phyloP scores from a whole-genome alignment of 176 grass and related monocot species.

The Hsuehochloa calcarea region DNA sequence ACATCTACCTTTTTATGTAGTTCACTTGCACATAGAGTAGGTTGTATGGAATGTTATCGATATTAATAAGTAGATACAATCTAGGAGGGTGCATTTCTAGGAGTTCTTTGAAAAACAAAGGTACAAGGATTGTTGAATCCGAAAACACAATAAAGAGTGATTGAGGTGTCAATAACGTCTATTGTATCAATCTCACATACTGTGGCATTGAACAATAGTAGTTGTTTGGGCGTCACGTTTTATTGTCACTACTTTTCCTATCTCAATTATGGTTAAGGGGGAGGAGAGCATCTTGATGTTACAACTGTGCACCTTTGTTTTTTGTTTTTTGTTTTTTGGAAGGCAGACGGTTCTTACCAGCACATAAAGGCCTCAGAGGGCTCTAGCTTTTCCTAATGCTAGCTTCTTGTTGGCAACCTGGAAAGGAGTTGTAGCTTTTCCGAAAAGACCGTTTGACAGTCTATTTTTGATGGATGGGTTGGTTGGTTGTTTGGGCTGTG shows the following conservation, averaged over 20 bases:
- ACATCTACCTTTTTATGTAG: not conserved
- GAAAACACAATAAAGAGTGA: not conserved
- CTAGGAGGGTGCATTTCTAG: not conserved
- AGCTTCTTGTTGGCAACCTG: too few relatives aligned
- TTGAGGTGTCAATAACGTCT: not conserved
- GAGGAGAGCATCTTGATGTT: too few relatives aligned
- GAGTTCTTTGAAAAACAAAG: not conserved
- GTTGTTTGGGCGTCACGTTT: not conserved
- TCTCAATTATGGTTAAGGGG: not conserved
- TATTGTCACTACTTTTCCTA: not conserved
- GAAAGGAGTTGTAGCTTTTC: too few relatives aligned
- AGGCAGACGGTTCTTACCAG: too few relatives aligned
- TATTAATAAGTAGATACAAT: not conserved
- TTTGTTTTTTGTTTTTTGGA: too few relatives aligned
- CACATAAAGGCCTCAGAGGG: too few relatives aligned
- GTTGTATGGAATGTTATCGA: not conserved
- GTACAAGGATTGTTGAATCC: not conserved
- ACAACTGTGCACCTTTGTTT: too few relatives aligned
- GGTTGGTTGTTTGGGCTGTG: too few relatives aligned
- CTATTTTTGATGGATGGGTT: too few relatives aligned
- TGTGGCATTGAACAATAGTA: not conserved
- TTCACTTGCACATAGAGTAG: not conserved
- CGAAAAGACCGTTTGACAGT: too few relatives aligned
- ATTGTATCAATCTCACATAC: not conserved
- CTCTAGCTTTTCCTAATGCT: too few relatives aligned